Conservation (phyloP, 441 rosid species). For the Croton setiger region DNA sequence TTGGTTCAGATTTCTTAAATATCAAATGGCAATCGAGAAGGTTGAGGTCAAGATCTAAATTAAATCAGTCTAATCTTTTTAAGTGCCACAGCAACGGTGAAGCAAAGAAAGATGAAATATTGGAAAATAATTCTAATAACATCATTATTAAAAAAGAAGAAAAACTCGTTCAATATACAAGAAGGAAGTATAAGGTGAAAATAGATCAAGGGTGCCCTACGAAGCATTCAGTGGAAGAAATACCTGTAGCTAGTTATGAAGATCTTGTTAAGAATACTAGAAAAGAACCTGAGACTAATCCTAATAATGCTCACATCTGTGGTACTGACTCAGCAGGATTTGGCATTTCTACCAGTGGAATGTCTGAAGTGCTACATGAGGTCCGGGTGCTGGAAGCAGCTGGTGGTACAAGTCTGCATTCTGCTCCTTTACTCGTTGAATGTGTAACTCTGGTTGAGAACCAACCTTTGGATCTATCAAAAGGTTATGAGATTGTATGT, state of each 20-base stretch:
- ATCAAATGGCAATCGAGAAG: constrained; percentile 72
- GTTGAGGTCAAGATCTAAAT: constrained; percentile 66
- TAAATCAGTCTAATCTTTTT: constrained; percentile 28
- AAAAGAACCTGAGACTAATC: constrained; percentile 16
- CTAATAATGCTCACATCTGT: constrained; percentile 9
- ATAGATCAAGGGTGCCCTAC: constrained; percentile 25
- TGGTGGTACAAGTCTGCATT: constrained; percentile 22
- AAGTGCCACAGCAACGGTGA: constrained; percentile 37
- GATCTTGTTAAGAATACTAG: constrained; percentile 19
- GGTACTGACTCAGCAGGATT: constrained; percentile 18
- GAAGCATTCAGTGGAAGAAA: constrained; percentile 26
- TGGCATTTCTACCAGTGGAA: constrained; percentile 17
- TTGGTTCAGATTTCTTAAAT: constrained; percentile 40
- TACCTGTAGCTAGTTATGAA: constrained; percentile 23
- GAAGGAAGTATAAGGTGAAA: constrained; percentile 67
- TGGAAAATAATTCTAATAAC: constrained; percentile 28
- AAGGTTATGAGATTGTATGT: constrained; percentile 6
- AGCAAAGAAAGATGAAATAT: constrained; percentile 28
- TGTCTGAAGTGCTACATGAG: constrained; percentile 32
- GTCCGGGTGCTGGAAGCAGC: constrained; percentile 34
- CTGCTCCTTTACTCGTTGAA: constrained; percentile 32
- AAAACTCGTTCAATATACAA: constrained; percentile 68
- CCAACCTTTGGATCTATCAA: constrained; percentile 24
- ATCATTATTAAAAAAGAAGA: constrained; percentile 39
- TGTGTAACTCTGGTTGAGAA: constrained; percentile 22